Evolutionary conservation across 1,139 yeast genomes (phyloP).

Genomic region (Debaryomycetaceae sp.): DNA sequence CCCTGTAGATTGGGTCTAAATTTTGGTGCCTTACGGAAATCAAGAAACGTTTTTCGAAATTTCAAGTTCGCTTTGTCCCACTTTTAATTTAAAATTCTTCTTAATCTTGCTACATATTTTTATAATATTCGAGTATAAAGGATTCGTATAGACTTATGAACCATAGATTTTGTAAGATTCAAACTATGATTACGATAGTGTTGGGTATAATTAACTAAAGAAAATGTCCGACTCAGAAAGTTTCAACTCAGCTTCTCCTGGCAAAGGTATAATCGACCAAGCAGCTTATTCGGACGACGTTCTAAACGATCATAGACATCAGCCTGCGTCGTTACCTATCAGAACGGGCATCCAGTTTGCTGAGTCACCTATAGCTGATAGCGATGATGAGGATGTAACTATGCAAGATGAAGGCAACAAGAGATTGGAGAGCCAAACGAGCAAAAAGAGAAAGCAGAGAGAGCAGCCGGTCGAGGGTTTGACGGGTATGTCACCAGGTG

Average conservation of each 20-base stretch:
- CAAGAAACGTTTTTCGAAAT: not conserved
- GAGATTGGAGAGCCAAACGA: slow-evolving; percentile 2
- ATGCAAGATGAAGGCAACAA: slow-evolving; percentile 9
- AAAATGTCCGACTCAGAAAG: slow-evolving; percentile 48
- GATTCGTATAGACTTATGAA: too few species aligned
- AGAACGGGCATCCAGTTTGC: slow-evolving; percentile 10
- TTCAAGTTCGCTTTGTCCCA: not conserved
- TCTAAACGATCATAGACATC: slow-evolving; percentile 56
- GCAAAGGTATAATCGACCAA: slow-evolving; percentile 26
- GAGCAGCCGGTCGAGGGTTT: not conserved
- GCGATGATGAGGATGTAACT: slow-evolving; percentile 10
- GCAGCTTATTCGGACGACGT: slow-evolving; percentile 43
- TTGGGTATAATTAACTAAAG: slow-evolving; percentile 1
- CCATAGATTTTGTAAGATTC: not conserved
- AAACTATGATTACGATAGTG: not conserved
- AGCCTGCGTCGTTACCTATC: slow-evolving; percentile 42
- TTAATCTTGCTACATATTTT: too few species aligned
- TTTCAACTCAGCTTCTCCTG: slow-evolving; percentile 34
- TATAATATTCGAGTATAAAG: too few species aligned
- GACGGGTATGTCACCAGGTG: not conserved
- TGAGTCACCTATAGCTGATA: slow-evolving; percentile 9
- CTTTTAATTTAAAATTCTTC: not conserved
- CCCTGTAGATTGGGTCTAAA: slow-evolving; percentile 75
- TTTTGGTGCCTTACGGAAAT: not conserved
- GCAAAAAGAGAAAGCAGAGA: not conserved